These are phyloP conservation scores for Solanum bukasovii DNA, from an alignment of 257 asterid genomes.

Conservation along the genomic window DNA sequence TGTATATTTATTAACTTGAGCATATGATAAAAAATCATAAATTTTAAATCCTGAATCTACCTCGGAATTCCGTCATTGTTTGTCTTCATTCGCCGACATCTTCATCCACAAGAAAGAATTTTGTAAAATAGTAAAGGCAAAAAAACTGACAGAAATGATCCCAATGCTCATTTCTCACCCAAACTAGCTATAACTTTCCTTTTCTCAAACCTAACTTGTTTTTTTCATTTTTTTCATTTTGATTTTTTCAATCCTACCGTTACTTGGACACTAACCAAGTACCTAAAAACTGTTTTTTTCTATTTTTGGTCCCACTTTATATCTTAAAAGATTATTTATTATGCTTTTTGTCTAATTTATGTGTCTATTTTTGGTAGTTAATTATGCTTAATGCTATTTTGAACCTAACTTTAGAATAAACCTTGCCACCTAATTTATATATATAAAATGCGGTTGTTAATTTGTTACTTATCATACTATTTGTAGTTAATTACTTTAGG, in stretches of 20 bases:
- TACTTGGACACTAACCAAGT: constrained; percentile 27
- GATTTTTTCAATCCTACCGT: constrained; percentile 29
- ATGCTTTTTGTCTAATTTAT: constrained; percentile 5
- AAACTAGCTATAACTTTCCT: constrained; percentile 12
- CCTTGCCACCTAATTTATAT: background rate
- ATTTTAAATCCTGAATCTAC: background rate
- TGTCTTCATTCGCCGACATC: constrained; percentile 17
- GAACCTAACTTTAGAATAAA: background rate
- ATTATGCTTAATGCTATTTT: background rate
- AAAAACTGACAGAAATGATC: constrained; percentile 16
- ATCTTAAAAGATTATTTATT: constrained; percentile 11
- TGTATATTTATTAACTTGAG: background rate
- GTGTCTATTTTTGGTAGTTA: constrained; percentile 4
- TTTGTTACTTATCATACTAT: background rate
- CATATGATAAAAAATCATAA: background rate
- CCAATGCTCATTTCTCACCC: constrained; percentile 9
- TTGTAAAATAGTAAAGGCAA: background rate
- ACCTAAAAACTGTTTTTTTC: background rate
- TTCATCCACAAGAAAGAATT: constrained; percentile 33
- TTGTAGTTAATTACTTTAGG: background rate
- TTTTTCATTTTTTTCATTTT: constrained; percentile 1
- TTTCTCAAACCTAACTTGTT: constrained; percentile 34
- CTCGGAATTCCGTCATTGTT: background rate
- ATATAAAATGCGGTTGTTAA: background rate
- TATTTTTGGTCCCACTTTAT: constrained; percentile 17